A percentile compares a stretch with the other conserved stretches of the same genome.
phyloP scores from a whole-genome alignment of 352 stramenopile genomes.

The Aphanomyces astaci region DNA sequence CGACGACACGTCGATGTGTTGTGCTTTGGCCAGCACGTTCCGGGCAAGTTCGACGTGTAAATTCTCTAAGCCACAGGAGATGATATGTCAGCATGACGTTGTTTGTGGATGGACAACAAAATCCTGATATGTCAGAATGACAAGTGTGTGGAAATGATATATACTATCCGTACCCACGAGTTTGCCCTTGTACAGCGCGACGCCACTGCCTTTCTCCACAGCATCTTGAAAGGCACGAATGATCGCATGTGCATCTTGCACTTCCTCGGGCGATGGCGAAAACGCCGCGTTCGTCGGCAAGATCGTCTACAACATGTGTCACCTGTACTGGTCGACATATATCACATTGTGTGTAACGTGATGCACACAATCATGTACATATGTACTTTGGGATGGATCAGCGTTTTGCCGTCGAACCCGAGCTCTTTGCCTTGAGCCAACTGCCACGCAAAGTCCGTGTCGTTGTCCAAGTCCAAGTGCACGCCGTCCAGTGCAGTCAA shows the following conservation, averaged over 20 bases:
- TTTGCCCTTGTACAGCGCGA: slow-evolving; percentile 21
- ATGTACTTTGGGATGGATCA: slow-evolving; percentile 35
- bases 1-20: slow-evolving; percentile 25
- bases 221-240: slow-evolving; percentile 25
- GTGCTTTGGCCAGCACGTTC: slow-evolving; percentile 26
- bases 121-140: too few relatives aligned
- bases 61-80: slow-evolving; percentile 27
- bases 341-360: not conserved
- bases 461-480: slow-evolving; percentile 28
- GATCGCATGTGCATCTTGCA: slow-evolving; percentile 30
- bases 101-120: too few relatives aligned
- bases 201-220: not conserved
- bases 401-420: slow-evolving; percentile 45
- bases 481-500: slow-evolving; percentile 28
- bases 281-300: slow-evolving; percentile 30
- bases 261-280: slow-evolving; percentile 28
- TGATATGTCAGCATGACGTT: too few relatives aligned
- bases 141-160: too few relatives aligned
- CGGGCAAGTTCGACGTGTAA: slow-evolving; percentile 30
- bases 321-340: not conserved
- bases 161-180: slow-evolving; percentile 25
- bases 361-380: not conserved
- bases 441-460: slow-evolving; percentile 29
- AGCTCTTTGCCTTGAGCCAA: slow-evolving; percentile 31
- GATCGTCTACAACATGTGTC: too few relatives aligned